A percentile compares a stretch with the other conserved stretches of the same genome.
phyloP scores from a whole-genome alignment of 257 asterid genomes.

The Vinca minor region DNA sequence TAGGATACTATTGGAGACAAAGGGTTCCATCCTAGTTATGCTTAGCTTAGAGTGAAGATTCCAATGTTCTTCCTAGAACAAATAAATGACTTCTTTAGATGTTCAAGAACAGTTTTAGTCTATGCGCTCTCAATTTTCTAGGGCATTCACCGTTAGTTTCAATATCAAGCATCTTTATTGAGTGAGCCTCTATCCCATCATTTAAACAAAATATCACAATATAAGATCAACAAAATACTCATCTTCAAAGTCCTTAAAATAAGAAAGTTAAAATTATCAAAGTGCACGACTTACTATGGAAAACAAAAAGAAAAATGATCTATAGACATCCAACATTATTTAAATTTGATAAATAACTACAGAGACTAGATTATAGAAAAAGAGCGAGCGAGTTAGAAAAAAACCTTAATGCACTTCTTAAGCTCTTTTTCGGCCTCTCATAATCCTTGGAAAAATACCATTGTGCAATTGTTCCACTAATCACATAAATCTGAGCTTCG shows the following conservation, averaged over 20 bases:
- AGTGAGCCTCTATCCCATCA: neutral
- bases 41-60: neutral
- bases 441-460: constrained; percentile 88
- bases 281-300: neutral
- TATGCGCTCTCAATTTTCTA: neutral
- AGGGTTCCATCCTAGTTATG: neutral
- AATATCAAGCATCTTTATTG: neutral
- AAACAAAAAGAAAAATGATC: neutral
- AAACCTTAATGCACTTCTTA: constrained; percentile 78
- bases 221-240: neutral
- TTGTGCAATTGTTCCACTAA: constrained; percentile 82
- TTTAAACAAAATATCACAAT: neutral
- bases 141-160: neutral
- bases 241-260: neutral
- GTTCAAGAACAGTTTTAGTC: too few relatives aligned
- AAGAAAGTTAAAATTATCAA: neutral
- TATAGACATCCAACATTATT: neutral
- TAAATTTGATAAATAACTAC: neutral
- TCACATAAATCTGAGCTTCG: constrained; percentile 87
- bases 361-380: neutral
- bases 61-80: neutral
- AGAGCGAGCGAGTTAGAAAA: constrained; percentile 15
- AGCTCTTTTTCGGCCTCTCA: constrained; percentile 57
- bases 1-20: neutral
- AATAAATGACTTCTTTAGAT: neutral